phyloP scores from a whole-genome alignment of 306 rosid species.

The Abrus pulchellus region DNA sequence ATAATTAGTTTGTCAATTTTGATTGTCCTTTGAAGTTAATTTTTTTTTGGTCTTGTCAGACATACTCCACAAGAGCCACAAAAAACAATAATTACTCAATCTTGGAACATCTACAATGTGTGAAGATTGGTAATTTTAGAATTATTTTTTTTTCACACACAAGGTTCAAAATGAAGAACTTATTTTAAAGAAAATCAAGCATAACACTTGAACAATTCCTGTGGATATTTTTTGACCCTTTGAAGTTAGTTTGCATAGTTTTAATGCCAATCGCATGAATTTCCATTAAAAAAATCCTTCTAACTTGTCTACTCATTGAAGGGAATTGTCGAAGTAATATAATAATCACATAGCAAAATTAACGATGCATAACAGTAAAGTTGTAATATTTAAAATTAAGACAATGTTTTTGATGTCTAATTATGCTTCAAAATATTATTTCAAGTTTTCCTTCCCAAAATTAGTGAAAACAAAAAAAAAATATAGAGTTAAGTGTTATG shows the following conservation, averaged over 20 bases:
- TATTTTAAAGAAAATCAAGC: too few species aligned
- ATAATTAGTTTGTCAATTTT: not conserved
- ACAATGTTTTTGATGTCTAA: not conserved
- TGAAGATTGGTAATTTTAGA: too few species aligned
- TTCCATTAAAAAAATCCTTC: not conserved
- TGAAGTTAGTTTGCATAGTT: not conserved
- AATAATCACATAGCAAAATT: constrained; percentile 11
- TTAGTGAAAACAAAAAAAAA: not conserved
- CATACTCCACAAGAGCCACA: too few species aligned
- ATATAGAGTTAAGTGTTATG: not conserved
- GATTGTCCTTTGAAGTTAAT: constrained; percentile 4
- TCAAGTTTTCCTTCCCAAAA: too few species aligned
- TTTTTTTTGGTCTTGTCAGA: not conserved
- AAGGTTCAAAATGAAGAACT: too few species aligned
- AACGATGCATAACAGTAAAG: not conserved
- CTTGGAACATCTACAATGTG: too few species aligned
- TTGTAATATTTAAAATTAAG: constrained; percentile 4
- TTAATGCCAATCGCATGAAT: not conserved
- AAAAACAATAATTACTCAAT: too few species aligned
- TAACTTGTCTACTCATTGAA: not conserved
- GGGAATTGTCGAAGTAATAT: not conserved
- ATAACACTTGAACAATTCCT: too few species aligned
- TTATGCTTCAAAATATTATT: not conserved
- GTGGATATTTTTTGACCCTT: not conserved
- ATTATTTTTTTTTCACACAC: too few species aligned